Evolutionary conservation across 148 eudicot species (phyloP).

Genomic region (Salicornia ramosissima): DNA sequence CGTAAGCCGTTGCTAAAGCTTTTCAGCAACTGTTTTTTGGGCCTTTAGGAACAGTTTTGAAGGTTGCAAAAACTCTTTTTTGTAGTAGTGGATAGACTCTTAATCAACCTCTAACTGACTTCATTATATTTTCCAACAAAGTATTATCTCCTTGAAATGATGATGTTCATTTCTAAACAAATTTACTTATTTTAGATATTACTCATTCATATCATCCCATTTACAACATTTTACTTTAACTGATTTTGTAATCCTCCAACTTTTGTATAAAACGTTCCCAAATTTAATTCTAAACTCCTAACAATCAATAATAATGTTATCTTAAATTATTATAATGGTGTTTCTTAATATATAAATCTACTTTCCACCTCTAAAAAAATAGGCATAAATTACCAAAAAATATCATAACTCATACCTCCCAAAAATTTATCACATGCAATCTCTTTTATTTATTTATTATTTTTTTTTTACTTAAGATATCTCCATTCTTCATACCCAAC

Average conservation of each 20-base stretch:
- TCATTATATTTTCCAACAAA: background rate
- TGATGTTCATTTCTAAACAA: too few relatives aligned
- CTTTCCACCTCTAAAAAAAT: background rate
- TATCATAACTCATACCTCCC: background rate
- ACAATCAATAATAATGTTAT: background rate
- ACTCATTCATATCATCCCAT: too few relatives aligned
- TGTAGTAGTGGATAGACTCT: background rate
- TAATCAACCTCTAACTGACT: background rate
- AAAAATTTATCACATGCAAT: background rate
- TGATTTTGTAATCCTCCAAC: background rate
- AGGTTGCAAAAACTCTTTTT: too few relatives aligned
- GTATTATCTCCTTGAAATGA: background rate
- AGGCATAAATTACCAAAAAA: background rate
- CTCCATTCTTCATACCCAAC: too few relatives aligned
- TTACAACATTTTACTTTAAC: too few relatives aligned
- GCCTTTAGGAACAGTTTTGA: too few relatives aligned
- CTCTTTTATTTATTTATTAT: too few relatives aligned
- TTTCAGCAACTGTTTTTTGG: too few relatives aligned
- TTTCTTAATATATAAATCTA: background rate
- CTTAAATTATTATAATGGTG: background rate
- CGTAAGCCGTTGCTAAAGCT: too few relatives aligned
- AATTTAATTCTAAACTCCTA: background rate
- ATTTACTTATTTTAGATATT: too few relatives aligned
- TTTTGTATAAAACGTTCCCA: background rate
- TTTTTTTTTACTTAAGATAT: too few relatives aligned